Percentiles rank a stretch among this genome's conserved stretches.
These are phyloP conservation scores for Puccinia polysora DNA, from an alignment of 1,284 basidiomycete genomes.

Conservation along the genomic window DNA sequence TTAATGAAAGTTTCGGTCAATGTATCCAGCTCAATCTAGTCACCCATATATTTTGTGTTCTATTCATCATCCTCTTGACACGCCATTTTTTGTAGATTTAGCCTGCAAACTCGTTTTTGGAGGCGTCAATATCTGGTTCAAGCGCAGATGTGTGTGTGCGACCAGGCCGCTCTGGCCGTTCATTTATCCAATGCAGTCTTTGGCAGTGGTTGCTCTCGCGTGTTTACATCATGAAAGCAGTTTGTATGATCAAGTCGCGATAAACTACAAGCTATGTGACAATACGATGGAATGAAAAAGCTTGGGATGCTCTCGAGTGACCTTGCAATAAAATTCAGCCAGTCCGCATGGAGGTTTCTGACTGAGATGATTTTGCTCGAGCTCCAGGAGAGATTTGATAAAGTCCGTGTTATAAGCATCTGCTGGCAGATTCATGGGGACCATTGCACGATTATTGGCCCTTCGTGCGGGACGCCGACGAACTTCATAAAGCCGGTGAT, in stretches of 20 bases:
- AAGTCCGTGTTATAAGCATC: background rate
- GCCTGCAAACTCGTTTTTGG: background rate
- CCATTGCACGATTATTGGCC: background rate
- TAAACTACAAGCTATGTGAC: background rate
- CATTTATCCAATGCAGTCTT: too few species aligned
- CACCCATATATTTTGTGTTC: background rate
- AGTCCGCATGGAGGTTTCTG: background rate
- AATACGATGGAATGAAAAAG: background rate
- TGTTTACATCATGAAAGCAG: background rate
- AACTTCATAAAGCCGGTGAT: background rate
- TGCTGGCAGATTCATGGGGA: background rate
- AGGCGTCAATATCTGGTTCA: background rate
- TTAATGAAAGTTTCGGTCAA: background rate
- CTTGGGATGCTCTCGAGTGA: background rate
- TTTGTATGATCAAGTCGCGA: background rate
- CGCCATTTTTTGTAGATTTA: background rate
- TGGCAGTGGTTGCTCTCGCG: too few species aligned
- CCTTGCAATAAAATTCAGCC: constrained; percentile 1
- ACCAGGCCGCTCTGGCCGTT: too few species aligned
- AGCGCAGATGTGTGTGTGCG: too few species aligned
- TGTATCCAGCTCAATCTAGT: background rate
- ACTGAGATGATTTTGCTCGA: background rate
- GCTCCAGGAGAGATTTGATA: background rate
- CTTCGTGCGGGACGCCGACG: background rate
- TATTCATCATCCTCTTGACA: background rate